Conservation (phyloP, 495 filamentous ascomycete genomes). For the Aspergillus asperescens region DNA sequence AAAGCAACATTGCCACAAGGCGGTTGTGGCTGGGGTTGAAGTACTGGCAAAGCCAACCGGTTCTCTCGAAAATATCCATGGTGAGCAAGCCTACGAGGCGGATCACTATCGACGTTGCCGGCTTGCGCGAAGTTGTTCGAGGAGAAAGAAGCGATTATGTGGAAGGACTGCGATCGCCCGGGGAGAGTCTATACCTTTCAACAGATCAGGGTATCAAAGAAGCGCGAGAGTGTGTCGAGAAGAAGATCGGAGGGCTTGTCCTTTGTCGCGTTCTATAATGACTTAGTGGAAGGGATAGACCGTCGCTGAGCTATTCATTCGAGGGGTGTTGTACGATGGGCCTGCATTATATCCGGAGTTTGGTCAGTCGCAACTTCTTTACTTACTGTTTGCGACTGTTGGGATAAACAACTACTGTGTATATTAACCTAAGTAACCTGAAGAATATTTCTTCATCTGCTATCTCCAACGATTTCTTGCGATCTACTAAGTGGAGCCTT, state of each 20-base stretch:
- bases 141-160: conserved; percentile 62
- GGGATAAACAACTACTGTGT: conserved; percentile 35
- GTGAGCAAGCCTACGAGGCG: conserved; percentile 72
- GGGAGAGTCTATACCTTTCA: conserved; percentile 76
- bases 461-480: not conserved
- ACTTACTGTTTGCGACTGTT: conserved; percentile 30
- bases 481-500: not conserved
- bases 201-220: conserved; percentile 82
- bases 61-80: conserved; percentile 63
- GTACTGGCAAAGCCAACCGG: conserved; percentile 85
- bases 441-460: conserved; percentile 9
- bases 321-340: conserved; percentile 12
- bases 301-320: conserved; percentile 11
- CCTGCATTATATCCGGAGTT: conserved; percentile 46
- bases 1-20: conserved; percentile 68
- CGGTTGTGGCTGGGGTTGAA: conserved; percentile 90
- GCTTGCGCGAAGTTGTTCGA: conserved; percentile 57
- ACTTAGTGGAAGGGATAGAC: not conserved
- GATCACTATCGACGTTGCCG: conserved; percentile 56
- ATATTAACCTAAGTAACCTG: conserved; percentile 33
- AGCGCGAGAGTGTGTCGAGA: conserved; percentile 77
- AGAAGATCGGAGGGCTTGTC: conserved; percentile 76
- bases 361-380: conserved; percentile 37
- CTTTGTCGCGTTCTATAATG: conserved; percentile 61
- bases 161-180: conserved; percentile 66